These are phyloP conservation scores for Exophiala calicioides DNA, from an alignment of 2,329 filamentous ascomycete species.

Conservation along the genomic window DNA sequence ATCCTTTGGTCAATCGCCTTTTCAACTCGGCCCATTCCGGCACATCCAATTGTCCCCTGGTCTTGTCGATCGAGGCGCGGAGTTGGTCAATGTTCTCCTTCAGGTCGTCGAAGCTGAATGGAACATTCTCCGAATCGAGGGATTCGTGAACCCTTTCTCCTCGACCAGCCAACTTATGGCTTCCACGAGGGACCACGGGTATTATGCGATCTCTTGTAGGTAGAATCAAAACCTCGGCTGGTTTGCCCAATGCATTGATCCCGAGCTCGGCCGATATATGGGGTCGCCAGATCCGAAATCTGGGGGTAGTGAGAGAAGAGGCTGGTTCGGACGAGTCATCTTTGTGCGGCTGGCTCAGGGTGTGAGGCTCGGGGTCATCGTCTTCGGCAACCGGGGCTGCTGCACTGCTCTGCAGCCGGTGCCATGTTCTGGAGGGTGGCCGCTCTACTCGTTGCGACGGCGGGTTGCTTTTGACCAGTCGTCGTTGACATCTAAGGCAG, in stretches of 20 bases:
- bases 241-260: constrained; percentile 39
- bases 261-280: constrained; percentile 33
- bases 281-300: constrained; percentile 23
- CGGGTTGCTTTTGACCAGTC: constrained; percentile 4
- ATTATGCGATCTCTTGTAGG: constrained; percentile 30
- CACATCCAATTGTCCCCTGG: constrained; percentile 18
- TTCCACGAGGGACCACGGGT: constrained; percentile 11
- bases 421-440: neutral
- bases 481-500: constrained; percentile 23
- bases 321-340: too few species aligned
- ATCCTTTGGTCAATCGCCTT: constrained; percentile 13
- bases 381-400: constrained; percentile 12
- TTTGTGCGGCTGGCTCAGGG: constrained; percentile 1
- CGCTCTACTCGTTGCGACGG: neutral
- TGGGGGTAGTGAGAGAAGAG: too few species aligned
- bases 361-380: constrained; percentile 5
- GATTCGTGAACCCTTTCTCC: constrained; percentile 21
- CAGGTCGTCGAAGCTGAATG: constrained; percentile 17
- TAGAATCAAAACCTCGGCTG: constrained; percentile 41
- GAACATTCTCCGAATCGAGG: constrained; percentile 24
- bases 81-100: constrained; percentile 26
- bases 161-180: constrained; percentile 2
- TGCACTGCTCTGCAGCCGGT: constrained; percentile 18
- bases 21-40: constrained; percentile 16
- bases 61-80: constrained; percentile 14